Conservation (phyloP, 257 asterid genomes). For the Scutellaria galericulata region DNA sequence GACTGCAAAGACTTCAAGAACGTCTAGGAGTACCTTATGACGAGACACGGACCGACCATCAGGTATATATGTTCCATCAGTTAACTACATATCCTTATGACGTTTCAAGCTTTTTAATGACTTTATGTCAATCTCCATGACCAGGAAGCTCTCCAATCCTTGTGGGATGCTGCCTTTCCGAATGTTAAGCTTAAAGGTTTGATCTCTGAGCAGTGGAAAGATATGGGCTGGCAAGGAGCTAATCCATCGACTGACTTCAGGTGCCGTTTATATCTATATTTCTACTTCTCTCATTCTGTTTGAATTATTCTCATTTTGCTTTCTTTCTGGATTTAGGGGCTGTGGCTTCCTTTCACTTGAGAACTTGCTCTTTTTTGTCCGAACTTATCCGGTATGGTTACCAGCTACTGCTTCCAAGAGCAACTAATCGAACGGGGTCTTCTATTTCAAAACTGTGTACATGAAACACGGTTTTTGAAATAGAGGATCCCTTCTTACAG, state of each 20-base stretch:
- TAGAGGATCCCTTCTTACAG: background rate
- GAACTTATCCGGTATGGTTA: slow-evolving; percentile 75
- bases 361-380: slow-evolving; percentile 85
- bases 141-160: slow-evolving; percentile 77
- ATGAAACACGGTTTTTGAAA: background rate
- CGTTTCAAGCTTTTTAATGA: slow-evolving; percentile 23
- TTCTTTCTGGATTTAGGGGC: slow-evolving; percentile 64
- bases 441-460: background rate
- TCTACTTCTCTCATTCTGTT: background rate
- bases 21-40: slow-evolving; percentile 85
- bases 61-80: slow-evolving; percentile 48
- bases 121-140: slow-evolving; percentile 33
- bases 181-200: slow-evolving; percentile 67
- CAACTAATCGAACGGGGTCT: slow-evolving; percentile 9
- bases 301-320: slow-evolving; percentile 39
- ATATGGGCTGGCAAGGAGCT: slow-evolving; percentile 99
- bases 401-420: slow-evolving; percentile 42
- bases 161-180: slow-evolving; percentile 84
- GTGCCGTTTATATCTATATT: slow-evolving; percentile 40
- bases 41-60: slow-evolving; percentile 73
- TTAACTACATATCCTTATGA: background rate
- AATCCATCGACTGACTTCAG: slow-evolving; percentile 97
- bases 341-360: slow-evolving; percentile 93
- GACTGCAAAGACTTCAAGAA: slow-evolving; percentile 72
- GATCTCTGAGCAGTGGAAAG: slow-evolving; percentile 97